Evolutionary conservation across 371 early-diverging fungal species (phyloP).

Genomic region (Basidiobolus heterosporus): DNA sequence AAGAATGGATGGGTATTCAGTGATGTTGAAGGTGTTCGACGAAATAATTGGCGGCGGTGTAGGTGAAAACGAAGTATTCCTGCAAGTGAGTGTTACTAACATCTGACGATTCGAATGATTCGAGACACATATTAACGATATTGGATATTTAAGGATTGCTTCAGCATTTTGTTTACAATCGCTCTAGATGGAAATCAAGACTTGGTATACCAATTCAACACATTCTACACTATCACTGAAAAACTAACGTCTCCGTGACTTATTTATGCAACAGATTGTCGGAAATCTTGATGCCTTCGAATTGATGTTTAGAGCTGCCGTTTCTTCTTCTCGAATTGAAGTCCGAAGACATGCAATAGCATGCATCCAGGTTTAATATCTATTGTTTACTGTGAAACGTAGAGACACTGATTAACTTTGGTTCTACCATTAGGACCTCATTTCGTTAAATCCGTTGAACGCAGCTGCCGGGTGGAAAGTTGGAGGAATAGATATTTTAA

Average conservation of each 20-base stretch:
- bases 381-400: constrained; percentile 10
- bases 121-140: not conserved
- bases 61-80: not conserved
- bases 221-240: not conserved
- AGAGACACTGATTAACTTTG: not conserved
- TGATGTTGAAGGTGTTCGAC: constrained; percentile 11
- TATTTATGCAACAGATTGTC: constrained; percentile 12
- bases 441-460: constrained; percentile 8
- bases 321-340: constrained; percentile 14
- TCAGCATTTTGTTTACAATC: constrained; percentile 15
- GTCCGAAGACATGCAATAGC: constrained; percentile 15
- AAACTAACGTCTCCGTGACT: not conserved
- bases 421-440: not conserved
- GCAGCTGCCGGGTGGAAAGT: constrained; percentile 18
- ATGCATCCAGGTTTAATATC: constrained; percentile 16
- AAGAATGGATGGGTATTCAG: constrained; percentile 16
- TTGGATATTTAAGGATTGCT: constrained; percentile 4
- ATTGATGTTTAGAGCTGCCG: constrained; percentile 13
- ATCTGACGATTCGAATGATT: not conserved
- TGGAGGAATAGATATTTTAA: constrained; percentile 13
- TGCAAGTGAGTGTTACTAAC: not conserved
- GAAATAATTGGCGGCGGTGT: not conserved
- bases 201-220: not conserved
- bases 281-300: constrained; percentile 14
- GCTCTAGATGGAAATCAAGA: constrained; percentile 11